Percentiles rank a stretch among this genome's conserved stretches.
These are phyloP conservation scores for Epichloe hybrida DNA, from an alignment of 2,329 filamentous ascomycete species.

Conservation along the genomic window DNA sequence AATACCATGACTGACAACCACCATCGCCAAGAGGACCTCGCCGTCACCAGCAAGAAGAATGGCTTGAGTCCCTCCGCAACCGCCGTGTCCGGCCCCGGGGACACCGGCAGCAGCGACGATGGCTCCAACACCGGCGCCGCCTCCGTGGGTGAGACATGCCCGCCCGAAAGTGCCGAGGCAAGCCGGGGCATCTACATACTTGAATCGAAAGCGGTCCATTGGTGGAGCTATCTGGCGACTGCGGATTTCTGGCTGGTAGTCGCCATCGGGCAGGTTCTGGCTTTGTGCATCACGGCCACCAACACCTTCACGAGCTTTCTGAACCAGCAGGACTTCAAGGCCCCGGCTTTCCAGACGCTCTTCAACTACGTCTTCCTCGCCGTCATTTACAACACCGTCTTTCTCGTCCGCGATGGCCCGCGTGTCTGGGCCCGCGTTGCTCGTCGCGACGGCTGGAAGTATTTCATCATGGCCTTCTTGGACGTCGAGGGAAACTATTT, in stretches of 20 bases:
- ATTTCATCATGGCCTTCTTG: conserved; percentile 80
- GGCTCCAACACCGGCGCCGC: conserved; percentile 1
- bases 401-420: conserved; percentile 66
- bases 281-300: conserved; percentile 81
- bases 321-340: conserved; percentile 50
- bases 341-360: conserved; percentile 89
- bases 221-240: conserved; percentile 68
- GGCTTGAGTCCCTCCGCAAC: conserved; percentile 6
- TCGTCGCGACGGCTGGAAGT: conserved; percentile 73
- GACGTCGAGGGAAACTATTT: conserved; percentile 98
- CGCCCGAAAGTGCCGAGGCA: conserved; percentile 23
- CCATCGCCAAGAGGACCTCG: not conserved
- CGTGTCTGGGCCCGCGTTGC: conserved; percentile 54
- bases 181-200: conserved; percentile 39
- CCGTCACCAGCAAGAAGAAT: conserved; percentile 10
- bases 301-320: conserved; percentile 83
- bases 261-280: conserved; percentile 66
- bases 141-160: conserved; percentile 4
- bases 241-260: conserved; percentile 81
- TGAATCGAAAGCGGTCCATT: conserved; percentile 38
- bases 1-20: not conserved
- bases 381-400: conserved; percentile 67
- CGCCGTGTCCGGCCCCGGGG: conserved; percentile 6
- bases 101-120: conserved; percentile 5
- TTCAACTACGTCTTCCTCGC: conserved; percentile 87